Evolutionary conservation across 2,329 filamentous ascomycete genomes (phyloP).

Genomic region (Pseudocercospora fuligena): DNA sequence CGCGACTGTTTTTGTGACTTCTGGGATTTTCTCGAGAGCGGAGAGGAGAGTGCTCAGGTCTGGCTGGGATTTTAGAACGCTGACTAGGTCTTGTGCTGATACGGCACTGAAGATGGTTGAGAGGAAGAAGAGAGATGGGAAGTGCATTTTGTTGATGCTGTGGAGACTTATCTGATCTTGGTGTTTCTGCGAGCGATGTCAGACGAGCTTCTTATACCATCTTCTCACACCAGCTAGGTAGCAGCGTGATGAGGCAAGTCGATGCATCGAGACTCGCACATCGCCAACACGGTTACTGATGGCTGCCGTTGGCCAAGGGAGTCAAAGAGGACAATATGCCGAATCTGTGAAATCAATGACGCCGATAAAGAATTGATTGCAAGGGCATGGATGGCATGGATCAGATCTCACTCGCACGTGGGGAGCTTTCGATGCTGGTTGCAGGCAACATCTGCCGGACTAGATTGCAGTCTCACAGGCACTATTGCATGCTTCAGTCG

Average conservation of each 20-base stretch:
- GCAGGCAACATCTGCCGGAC: not conserved
- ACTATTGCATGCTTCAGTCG: not conserved
- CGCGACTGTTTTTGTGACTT: conserved; percentile 22
- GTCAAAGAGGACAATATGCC: not conserved
- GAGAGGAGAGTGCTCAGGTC: conserved; percentile 25
- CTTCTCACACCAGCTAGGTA: not conserved
- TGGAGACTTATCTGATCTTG: not conserved
- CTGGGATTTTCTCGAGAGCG: conserved; percentile 28
- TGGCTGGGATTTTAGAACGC: conserved; percentile 18
- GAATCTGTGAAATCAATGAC: conserved; percentile 6
- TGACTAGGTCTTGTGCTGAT: conserved; percentile 23
- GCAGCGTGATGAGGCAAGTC: not conserved
- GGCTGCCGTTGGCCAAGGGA: conserved; percentile 2
- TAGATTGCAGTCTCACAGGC: not conserved
- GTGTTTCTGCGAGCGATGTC: not conserved
- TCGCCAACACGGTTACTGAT: not conserved
- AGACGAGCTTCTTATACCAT: not conserved
- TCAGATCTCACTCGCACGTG: not conserved
- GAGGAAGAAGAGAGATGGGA: not conserved
- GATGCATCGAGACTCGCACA: conserved; percentile 1
- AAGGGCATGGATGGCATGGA: conserved; percentile 6
- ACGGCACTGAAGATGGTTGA: conserved; percentile 2
- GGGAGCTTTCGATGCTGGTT: not conserved
- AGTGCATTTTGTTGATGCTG: not conserved
- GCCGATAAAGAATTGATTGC: conserved; percentile 5